Conservation (phyloP, 148 eudicot genomes). For the Rhododendron simsii region DNA sequence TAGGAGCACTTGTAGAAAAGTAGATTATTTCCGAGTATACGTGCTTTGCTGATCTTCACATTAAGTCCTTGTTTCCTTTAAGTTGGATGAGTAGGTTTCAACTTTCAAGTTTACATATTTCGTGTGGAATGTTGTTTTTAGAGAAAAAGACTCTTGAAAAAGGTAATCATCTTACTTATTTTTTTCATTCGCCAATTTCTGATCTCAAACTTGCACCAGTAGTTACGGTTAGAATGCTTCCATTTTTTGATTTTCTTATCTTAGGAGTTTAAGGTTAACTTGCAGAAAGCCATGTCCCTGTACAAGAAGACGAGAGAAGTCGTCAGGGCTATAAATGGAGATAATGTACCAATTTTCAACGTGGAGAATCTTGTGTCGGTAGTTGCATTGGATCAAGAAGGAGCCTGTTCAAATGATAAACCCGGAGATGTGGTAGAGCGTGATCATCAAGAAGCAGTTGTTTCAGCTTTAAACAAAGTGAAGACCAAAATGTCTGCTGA, state of each 20-base stretch:
- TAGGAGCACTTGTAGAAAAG: background rate
- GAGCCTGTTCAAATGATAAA: conserved; percentile 5
- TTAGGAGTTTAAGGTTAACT: conserved; percentile 3
- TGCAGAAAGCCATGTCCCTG: conserved; percentile 55
- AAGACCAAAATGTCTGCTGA: conserved; percentile 10
- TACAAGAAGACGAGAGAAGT: conserved; percentile 35
- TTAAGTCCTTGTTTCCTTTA: background rate
- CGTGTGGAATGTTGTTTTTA: background rate
- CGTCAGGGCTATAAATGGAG: conserved; percentile 11
- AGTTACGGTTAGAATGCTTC: background rate
- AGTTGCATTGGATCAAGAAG: conserved; percentile 5
- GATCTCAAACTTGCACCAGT: background rate
- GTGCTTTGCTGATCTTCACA: background rate
- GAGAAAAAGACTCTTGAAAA: too few species aligned
- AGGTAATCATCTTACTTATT: background rate
- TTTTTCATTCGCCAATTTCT: background rate
- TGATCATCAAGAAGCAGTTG: conserved; percentile 19
- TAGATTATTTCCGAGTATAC: background rate
- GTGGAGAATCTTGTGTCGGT: background rate
- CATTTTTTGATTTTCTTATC: background rate
- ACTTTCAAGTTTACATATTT: background rate
- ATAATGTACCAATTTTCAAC: conserved; percentile 4
- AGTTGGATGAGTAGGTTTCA: conserved; percentile 2
- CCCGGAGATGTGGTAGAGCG: conserved; percentile 4
- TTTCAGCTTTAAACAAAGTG: conserved; percentile 12